A percentile compares a stretch with the other conserved stretches of the same genome.
These are phyloP conservation scores for Elsinoe arachidis DNA, from an alignment of 2,329 filamentous ascomycete species.

Conservation along the genomic window DNA sequence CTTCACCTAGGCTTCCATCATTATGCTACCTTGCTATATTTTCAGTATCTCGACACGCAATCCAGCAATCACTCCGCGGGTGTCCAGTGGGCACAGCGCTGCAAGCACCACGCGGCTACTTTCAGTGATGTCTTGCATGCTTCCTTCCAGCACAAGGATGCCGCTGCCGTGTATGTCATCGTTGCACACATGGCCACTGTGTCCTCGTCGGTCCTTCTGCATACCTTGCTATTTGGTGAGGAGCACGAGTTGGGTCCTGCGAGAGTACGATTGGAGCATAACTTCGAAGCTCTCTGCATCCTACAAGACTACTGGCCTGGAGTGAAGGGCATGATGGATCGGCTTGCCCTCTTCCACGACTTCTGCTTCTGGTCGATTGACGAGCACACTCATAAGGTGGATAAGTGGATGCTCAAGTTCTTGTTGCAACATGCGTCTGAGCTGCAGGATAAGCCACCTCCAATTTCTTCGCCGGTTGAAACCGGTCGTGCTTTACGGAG, in stretches of 20 bases:
- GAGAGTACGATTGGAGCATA: not conserved
- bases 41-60: not conserved
- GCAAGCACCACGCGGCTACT: not conserved
- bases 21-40: conserved; percentile 6
- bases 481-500: not conserved
- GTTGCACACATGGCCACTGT: conserved; percentile 3
- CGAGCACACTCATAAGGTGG: not conserved
- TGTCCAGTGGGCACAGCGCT: not conserved
- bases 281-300: not conserved
- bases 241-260: not conserved
- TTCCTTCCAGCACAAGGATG: not conserved
- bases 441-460: not conserved
- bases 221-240: conserved; percentile 3
- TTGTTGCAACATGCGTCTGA: not conserved
- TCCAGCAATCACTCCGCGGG: not conserved
- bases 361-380: not conserved
- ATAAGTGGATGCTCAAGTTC: conserved; percentile 3
- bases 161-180: not conserved
- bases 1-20: conserved; percentile 7
- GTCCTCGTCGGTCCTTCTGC: not conserved
- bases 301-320: not conserved
- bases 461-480: no score
- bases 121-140: not conserved
- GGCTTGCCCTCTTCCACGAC: not conserved
- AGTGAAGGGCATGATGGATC: not conserved